A percentile compares a stretch with the other conserved stretches of the same genome.
These are phyloP conservation scores for Metschnikowia aberdeeniae DNA, from an alignment of 805 yeast genomes.

Conservation along the genomic window DNA sequence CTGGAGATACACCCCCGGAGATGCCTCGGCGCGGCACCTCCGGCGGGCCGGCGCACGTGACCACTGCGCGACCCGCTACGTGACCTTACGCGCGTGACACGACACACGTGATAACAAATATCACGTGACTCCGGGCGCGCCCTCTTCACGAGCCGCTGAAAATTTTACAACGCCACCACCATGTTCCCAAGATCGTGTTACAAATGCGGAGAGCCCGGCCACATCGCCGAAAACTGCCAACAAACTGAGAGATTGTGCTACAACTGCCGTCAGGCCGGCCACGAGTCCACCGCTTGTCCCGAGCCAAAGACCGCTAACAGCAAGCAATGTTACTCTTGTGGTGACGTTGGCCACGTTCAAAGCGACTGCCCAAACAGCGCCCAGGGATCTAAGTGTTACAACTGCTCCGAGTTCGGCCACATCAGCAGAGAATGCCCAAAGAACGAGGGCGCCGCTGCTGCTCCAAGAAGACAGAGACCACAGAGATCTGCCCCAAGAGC, in stretches of 20 bases:
- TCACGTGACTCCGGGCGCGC: no score
- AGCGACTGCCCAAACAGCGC: slow-evolving; percentile 71
- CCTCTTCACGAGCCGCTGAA: not conserved
- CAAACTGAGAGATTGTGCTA: slow-evolving; percentile 85
- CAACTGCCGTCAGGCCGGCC: slow-evolving; percentile 89
- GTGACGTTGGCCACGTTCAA: slow-evolving; percentile 85
- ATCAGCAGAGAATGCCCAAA: slow-evolving; percentile 68
- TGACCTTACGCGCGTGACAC: no score
- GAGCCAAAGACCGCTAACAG: slow-evolving; percentile 79
- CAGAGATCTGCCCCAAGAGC: slow-evolving; percentile 16
- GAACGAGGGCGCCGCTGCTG: slow-evolving; percentile 32
- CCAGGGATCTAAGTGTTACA: slow-evolving; percentile 74
- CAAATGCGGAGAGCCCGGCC: slow-evolving; percentile 91
- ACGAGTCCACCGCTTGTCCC: slow-evolving; percentile 84
- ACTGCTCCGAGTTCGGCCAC: slow-evolving; percentile 76
- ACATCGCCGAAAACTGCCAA: slow-evolving; percentile 82
- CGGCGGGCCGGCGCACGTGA: not conserved
- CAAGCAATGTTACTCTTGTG: slow-evolving; percentile 93
- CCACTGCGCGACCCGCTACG: no score
- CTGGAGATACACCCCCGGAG: slow-evolving; percentile 13
- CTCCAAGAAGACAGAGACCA: slow-evolving; percentile 20
- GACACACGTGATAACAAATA: not conserved
- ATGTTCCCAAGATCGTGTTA: slow-evolving; percentile 72
- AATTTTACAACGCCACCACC: slow-evolving; percentile 9
- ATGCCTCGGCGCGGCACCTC: not conserved